Conservation (phyloP, 306 rosid species). For the Ormosia emarginata region DNA sequence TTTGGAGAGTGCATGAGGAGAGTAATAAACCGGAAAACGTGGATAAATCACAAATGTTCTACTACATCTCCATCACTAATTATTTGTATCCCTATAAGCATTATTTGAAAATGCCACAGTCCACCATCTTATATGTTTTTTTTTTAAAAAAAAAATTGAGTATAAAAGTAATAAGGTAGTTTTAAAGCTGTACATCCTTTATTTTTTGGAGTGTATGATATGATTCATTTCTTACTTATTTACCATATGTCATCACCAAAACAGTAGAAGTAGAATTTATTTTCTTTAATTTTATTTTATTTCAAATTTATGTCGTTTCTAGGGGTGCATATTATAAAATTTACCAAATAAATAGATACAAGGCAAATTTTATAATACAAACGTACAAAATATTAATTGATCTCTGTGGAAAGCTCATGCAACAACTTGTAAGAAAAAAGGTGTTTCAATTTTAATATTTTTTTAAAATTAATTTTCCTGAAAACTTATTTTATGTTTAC, state of each 20-base stretch:
- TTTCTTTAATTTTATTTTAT: background rate
- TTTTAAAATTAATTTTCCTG: too few species aligned
- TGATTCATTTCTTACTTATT: background rate
- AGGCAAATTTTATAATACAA: background rate
- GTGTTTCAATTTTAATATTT: background rate
- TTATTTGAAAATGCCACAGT: background rate
- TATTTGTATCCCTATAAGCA: background rate
- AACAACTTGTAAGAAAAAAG: background rate
- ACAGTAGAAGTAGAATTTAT: background rate
- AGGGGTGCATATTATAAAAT: background rate
- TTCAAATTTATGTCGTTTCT: background rate
- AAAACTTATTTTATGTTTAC: too few species aligned
- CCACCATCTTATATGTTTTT: background rate
- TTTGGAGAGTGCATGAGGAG: background rate
- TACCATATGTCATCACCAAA: background rate
- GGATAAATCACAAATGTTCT: constrained; percentile 31
- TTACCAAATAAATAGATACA: background rate
- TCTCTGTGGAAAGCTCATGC: background rate
- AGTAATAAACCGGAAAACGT: constrained; percentile 25
- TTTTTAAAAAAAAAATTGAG: background rate
- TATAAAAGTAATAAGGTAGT: background rate
- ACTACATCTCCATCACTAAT: constrained; percentile 8
- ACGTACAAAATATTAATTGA: background rate
- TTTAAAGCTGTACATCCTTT: background rate
- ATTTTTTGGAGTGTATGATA: too few species aligned